These are phyloP conservation scores for Phytopythium chamaehyphon DNA, from an alignment of 352 stramenopile species.

Conservation along the genomic window DNA sequence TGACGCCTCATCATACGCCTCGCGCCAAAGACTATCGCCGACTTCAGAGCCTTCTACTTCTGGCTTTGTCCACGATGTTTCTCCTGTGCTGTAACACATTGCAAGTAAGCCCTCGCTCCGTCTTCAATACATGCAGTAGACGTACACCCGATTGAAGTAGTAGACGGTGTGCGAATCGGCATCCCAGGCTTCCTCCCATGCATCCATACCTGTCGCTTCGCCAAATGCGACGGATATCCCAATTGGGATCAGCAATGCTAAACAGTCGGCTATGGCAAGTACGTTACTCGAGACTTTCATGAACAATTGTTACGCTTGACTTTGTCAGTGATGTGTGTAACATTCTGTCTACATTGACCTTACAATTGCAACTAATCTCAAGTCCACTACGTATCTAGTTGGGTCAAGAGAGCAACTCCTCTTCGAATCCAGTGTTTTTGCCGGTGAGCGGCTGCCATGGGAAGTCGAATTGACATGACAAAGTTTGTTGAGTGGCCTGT, in stretches of 20 bases:
- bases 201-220: conserved; percentile 2
- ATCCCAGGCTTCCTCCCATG: conserved; percentile 58
- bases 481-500: conserved; percentile 96
- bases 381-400: conserved; percentile 88
- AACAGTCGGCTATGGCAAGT: too few relatives aligned
- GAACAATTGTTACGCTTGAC: too few relatives aligned
- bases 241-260: too few relatives aligned
- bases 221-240: too few relatives aligned
- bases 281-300: too few relatives aligned
- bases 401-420: conserved; percentile 91
- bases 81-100: conserved; percentile 31
- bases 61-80: conserved; percentile 48
- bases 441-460: conserved; percentile 79
- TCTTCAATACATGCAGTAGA: not conserved
- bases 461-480: conserved; percentile 92
- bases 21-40: conserved; percentile 32
- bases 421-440: conserved; percentile 95
- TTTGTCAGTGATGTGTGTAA: too few relatives aligned
- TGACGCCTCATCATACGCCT: conserved; percentile 65
- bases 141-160: conserved; percentile 56
- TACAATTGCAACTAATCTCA: too few relatives aligned
- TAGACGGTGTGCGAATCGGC: conserved; percentile 28
- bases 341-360: too few relatives aligned
- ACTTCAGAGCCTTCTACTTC: conserved; percentile 5
- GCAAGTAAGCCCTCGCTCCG: not conserved